Conservation (phyloP, 2,329 filamentous ascomycete genomes). For the Colletotrichum simmondsii region DNA sequence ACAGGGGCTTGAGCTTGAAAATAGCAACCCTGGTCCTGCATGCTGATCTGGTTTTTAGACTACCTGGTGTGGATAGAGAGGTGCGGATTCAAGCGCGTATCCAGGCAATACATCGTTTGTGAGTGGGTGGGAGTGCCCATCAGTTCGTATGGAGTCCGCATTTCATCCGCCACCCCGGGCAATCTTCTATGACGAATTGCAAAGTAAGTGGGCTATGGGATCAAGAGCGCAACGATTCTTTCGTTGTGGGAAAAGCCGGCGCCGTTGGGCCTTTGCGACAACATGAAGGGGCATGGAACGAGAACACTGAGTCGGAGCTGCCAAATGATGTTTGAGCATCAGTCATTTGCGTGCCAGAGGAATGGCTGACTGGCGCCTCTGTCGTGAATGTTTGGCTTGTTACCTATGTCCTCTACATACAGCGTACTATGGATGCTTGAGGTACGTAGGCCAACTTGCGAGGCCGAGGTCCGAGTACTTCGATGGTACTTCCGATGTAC, state of each 20-base stretch:
- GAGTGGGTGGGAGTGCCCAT: slow-evolving; percentile 7
- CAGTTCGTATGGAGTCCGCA: neutral
- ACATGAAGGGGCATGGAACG: neutral
- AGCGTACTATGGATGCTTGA: neutral
- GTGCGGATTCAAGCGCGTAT: neutral
- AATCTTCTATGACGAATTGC: neutral
- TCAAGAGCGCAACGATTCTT: neutral
- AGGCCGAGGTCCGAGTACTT: neutral
- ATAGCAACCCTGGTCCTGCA: slow-evolving; percentile 32
- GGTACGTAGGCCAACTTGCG: neutral
- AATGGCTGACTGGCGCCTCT: neutral
- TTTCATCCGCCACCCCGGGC: neutral
- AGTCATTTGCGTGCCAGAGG: slow-evolving; percentile 22
- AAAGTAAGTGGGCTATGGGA: neutral
- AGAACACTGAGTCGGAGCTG: neutral
- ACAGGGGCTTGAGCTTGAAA: slow-evolving; percentile 28
- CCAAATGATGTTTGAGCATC: neutral
- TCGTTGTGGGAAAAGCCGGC: neutral
- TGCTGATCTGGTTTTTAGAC: slow-evolving; percentile 32
- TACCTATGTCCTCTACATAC: neutral
- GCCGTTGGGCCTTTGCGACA: neutral
- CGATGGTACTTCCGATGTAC: neutral
- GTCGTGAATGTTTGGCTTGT: neutral
- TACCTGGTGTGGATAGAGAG: slow-evolving; percentile 4
- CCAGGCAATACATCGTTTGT: neutral